Conservation (phyloP, 345 rosid genomes). For the Gossypium mustelinum region DNA sequence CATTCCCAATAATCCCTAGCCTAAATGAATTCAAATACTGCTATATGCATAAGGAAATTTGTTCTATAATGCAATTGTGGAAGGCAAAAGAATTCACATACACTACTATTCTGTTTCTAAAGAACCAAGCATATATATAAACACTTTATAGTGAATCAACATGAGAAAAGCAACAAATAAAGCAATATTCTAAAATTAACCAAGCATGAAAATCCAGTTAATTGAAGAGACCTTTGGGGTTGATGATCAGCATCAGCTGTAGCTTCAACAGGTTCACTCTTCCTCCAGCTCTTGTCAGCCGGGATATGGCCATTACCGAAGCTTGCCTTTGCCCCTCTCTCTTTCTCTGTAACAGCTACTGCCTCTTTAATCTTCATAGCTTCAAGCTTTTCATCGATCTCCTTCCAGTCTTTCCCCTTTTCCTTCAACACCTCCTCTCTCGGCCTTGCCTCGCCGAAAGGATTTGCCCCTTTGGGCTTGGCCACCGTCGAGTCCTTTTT, state of each 20-base stretch:
- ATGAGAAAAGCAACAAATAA: not conserved
- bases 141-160: not conserved
- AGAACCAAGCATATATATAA: not conserved
- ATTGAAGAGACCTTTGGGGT: conserved; percentile 29
- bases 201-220: conserved; percentile 20
- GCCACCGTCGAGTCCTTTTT: conserved; percentile 19
- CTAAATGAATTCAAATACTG: not conserved
- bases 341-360: conserved; percentile 37
- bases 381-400: conserved; percentile 85
- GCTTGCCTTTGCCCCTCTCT: conserved; percentile 33
- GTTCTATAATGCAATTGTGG: not conserved
- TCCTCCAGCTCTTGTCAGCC: conserved; percentile 48
- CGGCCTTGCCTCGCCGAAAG: conserved; percentile 90
- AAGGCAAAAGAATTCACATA: not conserved
- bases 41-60: not conserved
- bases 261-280: conserved; percentile 32
- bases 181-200: conserved; percentile 16
- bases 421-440: conserved; percentile 92
- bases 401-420: conserved; percentile 90
- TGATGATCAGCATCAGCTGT: conserved; percentile 6
- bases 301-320: conserved; percentile 37
- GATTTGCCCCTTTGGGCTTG: conserved; percentile 64
- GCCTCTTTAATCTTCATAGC: conserved; percentile 43
- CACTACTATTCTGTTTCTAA: not conserved
- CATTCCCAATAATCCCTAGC: not conserved